Evolutionary conservation across 805 yeast species (phyloP).

Genomic region (Lipomyces lipofer): DNA sequence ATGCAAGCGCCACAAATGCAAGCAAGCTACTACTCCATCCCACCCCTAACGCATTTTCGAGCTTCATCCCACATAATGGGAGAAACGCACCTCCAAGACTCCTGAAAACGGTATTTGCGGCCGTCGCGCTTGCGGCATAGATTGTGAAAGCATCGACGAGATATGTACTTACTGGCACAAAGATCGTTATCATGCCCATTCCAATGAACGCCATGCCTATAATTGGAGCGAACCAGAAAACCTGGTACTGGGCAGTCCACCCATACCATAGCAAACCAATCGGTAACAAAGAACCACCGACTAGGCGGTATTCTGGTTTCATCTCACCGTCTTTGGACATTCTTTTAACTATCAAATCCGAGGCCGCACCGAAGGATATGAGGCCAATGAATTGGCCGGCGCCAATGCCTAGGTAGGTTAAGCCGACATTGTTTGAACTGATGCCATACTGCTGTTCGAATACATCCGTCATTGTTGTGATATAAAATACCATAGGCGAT

Average conservation of each 20-base stretch:
- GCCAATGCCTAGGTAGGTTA: slow-evolving; percentile 60
- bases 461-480: slow-evolving; percentile 59
- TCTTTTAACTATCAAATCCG: slow-evolving; percentile 45
- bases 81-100: slow-evolving; percentile 67
- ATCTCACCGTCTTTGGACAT: slow-evolving; percentile 36
- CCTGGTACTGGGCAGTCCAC: slow-evolving; percentile 49
- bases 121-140: slow-evolving; percentile 74
- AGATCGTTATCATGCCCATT: slow-evolving; percentile 43
- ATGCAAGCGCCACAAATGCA: slow-evolving; percentile 51
- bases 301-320: slow-evolving; percentile 52
- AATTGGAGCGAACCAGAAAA: slow-evolving; percentile 56
- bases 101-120: slow-evolving; percentile 56
- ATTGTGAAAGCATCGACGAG: slow-evolving; percentile 47
- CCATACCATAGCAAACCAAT: slow-evolving; percentile 54
- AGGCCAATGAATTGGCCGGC: slow-evolving; percentile 56
- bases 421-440: slow-evolving; percentile 51
- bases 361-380: slow-evolving; percentile 48
- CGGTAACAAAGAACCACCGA: slow-evolving; percentile 49
- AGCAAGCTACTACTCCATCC: slow-evolving; percentile 49
- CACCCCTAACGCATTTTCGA: slow-evolving; percentile 34
- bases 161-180: slow-evolving; percentile 41
- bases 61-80: slow-evolving; percentile 60
- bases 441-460: slow-evolving; percentile 52
- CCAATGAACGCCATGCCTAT: slow-evolving; percentile 55
- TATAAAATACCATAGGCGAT: slow-evolving; percentile 57